Evolutionary conservation across 768 basidiomycete genomes (phyloP).

Genomic region (Leccinum boreale): DNA sequence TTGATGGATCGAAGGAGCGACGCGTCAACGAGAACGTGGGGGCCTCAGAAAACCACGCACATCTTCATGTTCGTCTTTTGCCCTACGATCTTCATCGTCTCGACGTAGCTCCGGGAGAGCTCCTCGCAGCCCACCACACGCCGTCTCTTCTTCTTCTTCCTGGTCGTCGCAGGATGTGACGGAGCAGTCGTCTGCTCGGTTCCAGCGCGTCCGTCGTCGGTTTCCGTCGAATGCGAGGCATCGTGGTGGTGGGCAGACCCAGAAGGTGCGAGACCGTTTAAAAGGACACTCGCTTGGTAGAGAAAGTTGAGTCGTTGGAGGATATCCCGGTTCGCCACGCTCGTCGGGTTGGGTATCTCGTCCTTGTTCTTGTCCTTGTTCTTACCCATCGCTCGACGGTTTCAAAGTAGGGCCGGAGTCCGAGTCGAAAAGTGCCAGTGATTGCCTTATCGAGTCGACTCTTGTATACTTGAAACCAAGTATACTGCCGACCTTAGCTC

Average conservation of each 20-base stretch:
- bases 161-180: neutral
- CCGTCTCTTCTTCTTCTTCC: conserved; percentile 20
- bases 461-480: neutral
- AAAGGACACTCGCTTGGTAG: conserved; percentile 73
- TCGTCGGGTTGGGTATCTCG: conserved; percentile 53
- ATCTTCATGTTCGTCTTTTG: conserved; percentile 76
- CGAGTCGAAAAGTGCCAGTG: neutral
- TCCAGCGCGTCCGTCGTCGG: neutral
- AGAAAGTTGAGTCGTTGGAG: conserved; percentile 84
- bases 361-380: conserved; percentile 55
- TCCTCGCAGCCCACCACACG: conserved; percentile 40
- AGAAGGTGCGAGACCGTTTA: conserved; percentile 38
- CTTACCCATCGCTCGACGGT: conserved; percentile 59
- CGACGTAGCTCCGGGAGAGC: conserved; percentile 61
- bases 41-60: conserved; percentile 46
- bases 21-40: neutral
- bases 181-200: neutral
- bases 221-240: neutral
- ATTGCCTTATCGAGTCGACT: neutral
- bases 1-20: neutral
- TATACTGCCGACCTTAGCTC: conserved; percentile 29
- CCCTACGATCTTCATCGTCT: conserved; percentile 66
- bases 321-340: conserved; percentile 66
- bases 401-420: neutral
- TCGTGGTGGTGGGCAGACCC: neutral